A percentile compares a stretch with the other conserved stretches of the same genome.
phyloP scores from a whole-genome alignment of 179 eudicot genomes.

The Silene noctiflora region DNA sequence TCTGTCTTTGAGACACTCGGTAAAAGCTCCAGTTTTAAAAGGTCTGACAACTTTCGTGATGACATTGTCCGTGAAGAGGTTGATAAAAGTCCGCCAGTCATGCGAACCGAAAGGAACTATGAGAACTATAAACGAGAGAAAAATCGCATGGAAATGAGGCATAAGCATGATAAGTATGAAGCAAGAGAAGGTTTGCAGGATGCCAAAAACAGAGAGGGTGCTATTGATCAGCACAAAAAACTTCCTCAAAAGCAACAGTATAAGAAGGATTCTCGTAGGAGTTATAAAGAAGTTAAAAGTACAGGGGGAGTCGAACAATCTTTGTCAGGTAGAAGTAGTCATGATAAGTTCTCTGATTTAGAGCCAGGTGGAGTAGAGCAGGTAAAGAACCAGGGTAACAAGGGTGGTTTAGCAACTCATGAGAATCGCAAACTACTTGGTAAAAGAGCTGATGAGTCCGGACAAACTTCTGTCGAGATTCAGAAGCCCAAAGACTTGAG shows the following conservation, averaged over 20 bases:
- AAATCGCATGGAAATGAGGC: slow-evolving; percentile 23
- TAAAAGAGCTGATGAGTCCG: slow-evolving; percentile 31
- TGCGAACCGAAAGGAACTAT: slow-evolving; percentile 28
- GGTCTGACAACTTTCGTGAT: slow-evolving; percentile 28
- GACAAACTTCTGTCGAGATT: slow-evolving; percentile 33
- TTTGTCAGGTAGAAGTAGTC: slow-evolving; percentile 18
- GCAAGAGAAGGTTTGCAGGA: slow-evolving; percentile 29
- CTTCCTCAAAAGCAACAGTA: slow-evolving; percentile 21
- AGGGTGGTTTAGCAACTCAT: slow-evolving; percentile 24
- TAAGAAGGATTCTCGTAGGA: slow-evolving; percentile 25
- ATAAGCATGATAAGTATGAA: slow-evolving; percentile 16
- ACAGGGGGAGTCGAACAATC: slow-evolving; percentile 22
- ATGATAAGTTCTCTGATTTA: slow-evolving; percentile 22
- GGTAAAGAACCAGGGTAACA: slow-evolving; percentile 31
- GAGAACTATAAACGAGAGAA: slow-evolving; percentile 33
- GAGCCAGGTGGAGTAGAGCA: slow-evolving; percentile 26
- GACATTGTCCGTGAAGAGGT: slow-evolving; percentile 30
- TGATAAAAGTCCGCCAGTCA: slow-evolving; percentile 29
- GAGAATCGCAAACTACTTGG: slow-evolving; percentile 26
- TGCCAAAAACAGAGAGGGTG: slow-evolving; percentile 27
- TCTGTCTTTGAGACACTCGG: slow-evolving; percentile 37
- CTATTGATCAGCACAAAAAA: slow-evolving; percentile 12
- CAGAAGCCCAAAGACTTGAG: slow-evolving; percentile 43
- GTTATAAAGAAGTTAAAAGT: slow-evolving; percentile 24
- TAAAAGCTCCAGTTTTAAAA: slow-evolving; percentile 31